Conservation (phyloP, 331 rosid genomes). For the Pyrus hybrid region DNA sequence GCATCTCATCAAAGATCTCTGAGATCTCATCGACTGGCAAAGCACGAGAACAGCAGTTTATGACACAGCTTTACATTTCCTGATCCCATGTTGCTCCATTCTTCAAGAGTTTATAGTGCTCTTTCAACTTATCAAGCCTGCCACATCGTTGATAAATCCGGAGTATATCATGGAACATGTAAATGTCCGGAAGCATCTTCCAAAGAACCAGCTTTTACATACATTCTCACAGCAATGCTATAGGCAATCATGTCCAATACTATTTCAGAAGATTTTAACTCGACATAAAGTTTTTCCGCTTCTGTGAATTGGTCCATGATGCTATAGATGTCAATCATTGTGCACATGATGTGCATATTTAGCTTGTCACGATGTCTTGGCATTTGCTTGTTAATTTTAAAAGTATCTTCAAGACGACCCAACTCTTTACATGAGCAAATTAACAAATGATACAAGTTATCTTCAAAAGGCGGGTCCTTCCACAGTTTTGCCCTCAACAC, state of each 20-base stretch:
- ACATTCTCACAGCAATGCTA: conserved; percentile 48
- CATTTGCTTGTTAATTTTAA: conserved; percentile 46
- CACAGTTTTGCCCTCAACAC: conserved; percentile 62
- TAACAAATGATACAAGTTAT: conserved; percentile 74
- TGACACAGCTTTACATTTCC: conserved; percentile 68
- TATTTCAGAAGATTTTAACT: conserved; percentile 48
- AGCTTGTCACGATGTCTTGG: conserved; percentile 36
- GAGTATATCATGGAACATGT: conserved; percentile 65
- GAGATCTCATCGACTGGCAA: conserved; percentile 81
- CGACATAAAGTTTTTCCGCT: conserved; percentile 54
- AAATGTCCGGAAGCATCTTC: conserved; percentile 74
- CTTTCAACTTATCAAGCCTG: conserved; percentile 34
- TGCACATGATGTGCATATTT: conserved; percentile 68
- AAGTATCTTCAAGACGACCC: conserved; percentile 61
- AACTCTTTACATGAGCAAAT: conserved; percentile 82
- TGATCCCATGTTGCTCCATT: conserved; percentile 57
- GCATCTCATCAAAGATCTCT: conserved; percentile 74
- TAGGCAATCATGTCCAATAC: conserved; percentile 56
- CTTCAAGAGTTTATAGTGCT: conserved; percentile 58
- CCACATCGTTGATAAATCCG: conserved; percentile 52
- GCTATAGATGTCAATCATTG: conserved; percentile 78
- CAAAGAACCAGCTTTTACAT: conserved; percentile 65
- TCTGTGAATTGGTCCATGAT: conserved; percentile 48
- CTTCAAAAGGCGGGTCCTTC: conserved; percentile 61
- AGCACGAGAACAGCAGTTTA: conserved; percentile 82